Evolutionary conservation across 805 yeast species (phyloP).

Genomic region (Schizosaccharomyces osmophilus): DNA sequence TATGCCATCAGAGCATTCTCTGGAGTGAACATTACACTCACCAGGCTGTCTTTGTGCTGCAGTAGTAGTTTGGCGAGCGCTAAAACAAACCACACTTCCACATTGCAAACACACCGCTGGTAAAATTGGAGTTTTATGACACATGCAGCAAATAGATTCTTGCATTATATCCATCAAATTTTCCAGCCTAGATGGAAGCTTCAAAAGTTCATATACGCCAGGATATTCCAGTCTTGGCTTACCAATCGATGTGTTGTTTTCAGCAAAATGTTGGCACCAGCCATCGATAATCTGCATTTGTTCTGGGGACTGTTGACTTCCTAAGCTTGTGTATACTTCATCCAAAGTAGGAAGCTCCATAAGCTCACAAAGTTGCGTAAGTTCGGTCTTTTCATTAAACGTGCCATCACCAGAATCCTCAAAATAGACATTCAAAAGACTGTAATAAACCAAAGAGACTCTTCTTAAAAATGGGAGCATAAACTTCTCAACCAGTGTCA

Average conservation of each 20-base stretch:
- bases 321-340: neutral
- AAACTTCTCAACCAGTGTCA: neutral
- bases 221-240: constrained; percentile 24
- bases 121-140: constrained; percentile 21
- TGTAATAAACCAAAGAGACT: neutral
- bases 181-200: constrained; percentile 46
- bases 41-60: constrained; percentile 30
- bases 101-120: constrained; percentile 78
- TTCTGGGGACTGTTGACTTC: neutral
- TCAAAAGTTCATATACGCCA: constrained; percentile 31
- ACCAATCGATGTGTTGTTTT: neutral
- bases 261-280: neutral
- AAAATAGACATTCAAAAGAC: neutral
- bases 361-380: neutral
- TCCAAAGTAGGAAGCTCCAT: neutral
- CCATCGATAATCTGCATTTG: neutral
- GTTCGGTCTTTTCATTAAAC: neutral
- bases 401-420: neutral
- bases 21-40: constrained; percentile 53
- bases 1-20: constrained; percentile 26
- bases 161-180: constrained; percentile 34
- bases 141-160: constrained; percentile 14
- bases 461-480: neutral
- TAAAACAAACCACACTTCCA: constrained; percentile 43
- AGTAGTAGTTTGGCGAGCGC: constrained; percentile 17